Evolutionary conservation across 495 filamentous ascomycete species (phyloP).

Genomic region (Lentithecium fluviatile): DNA sequence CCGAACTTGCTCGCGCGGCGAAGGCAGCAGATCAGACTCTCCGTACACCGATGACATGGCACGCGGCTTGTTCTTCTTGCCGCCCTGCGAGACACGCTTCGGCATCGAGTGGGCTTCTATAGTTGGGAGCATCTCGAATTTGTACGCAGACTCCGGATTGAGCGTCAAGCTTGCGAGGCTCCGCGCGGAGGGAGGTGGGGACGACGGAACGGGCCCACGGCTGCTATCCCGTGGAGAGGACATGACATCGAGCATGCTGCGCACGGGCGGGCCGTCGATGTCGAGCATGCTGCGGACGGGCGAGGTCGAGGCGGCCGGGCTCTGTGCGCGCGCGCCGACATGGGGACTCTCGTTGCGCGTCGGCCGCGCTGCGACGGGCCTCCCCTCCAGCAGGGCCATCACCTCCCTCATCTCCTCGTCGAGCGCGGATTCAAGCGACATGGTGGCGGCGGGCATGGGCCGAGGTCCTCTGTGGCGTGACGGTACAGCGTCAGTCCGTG

Average conservation of each 20-base stretch:
- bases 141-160: conserved; percentile 37
- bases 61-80: conserved; percentile 34
- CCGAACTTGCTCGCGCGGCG: conserved; percentile 43
- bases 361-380: conserved; percentile 17
- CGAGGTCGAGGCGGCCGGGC: conserved; percentile 50
- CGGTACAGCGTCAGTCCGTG: neutral
- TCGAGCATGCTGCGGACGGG: conserved; percentile 64
- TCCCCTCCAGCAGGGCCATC: conserved; percentile 59
- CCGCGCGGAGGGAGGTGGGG: conserved; percentile 24
- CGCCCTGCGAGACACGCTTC: conserved; percentile 40
- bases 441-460: conserved; percentile 4
- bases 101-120: conserved; percentile 39
- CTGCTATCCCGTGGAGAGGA: conserved; percentile 13
- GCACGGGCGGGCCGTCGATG: conserved; percentile 44
- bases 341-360: conserved; percentile 27
- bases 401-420: conserved; percentile 74
- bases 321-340: conserved; percentile 43
- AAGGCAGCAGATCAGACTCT: conserved; percentile 42
- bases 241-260: conserved; percentile 33
- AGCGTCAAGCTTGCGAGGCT: conserved; percentile 21
- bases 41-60: conserved; percentile 47
- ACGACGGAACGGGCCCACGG: conserved; percentile 16
- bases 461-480: neutral
- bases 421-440: conserved; percentile 68
- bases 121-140: conserved; percentile 41